Percentiles rank a stretch among this genome's conserved stretches.
Evolutionary conservation across 2,329 filamentous ascomycete species (phyloP).

Genomic region (Alternaria novae-zelandiae): DNA sequence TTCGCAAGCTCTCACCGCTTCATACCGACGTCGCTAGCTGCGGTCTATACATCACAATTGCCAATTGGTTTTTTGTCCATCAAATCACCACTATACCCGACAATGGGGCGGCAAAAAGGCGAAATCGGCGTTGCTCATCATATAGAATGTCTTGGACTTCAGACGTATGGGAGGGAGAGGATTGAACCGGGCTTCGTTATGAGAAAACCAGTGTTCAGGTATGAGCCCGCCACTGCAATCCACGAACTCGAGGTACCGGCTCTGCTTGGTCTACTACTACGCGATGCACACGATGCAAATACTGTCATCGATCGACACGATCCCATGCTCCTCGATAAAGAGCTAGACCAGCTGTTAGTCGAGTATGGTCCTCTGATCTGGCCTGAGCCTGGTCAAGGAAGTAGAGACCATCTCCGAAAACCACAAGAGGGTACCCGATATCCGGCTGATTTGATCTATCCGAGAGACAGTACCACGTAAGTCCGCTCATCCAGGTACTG

Average conservation of each 20-base stretch:
- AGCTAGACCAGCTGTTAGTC: slow-evolving; percentile 15
- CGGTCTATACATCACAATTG: background rate
- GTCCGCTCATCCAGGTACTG: background rate
- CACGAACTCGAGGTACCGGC: slow-evolving; percentile 12
- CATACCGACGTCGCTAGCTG: background rate
- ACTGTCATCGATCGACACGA: slow-evolving; percentile 9
- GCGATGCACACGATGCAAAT: slow-evolving; percentile 13
- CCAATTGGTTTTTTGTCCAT: background rate
- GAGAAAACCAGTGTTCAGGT: background rate
- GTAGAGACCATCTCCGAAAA: slow-evolving; percentile 13
- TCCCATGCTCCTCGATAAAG: slow-evolving; percentile 14
- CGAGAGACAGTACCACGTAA: slow-evolving; percentile 11
- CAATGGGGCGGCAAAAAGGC: background rate
- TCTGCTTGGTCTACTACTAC: slow-evolving; percentile 13
- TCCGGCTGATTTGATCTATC: slow-evolving; percentile 16
- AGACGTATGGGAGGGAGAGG: background rate
- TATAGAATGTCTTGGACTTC: background rate
- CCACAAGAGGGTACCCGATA: slow-evolving; percentile 13
- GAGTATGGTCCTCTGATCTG: slow-evolving; percentile 21
- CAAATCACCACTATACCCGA: background rate
- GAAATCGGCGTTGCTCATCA: background rate
- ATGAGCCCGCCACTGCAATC: slow-evolving; percentile 10
- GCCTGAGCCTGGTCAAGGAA: slow-evolving; percentile 9
- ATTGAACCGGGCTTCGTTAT: background rate
- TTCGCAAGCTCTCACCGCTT: background rate